These are phyloP conservation scores for Trichothecium sympodiale DNA, from an alignment of 2,329 filamentous ascomycete genomes.

Conservation along the genomic window DNA sequence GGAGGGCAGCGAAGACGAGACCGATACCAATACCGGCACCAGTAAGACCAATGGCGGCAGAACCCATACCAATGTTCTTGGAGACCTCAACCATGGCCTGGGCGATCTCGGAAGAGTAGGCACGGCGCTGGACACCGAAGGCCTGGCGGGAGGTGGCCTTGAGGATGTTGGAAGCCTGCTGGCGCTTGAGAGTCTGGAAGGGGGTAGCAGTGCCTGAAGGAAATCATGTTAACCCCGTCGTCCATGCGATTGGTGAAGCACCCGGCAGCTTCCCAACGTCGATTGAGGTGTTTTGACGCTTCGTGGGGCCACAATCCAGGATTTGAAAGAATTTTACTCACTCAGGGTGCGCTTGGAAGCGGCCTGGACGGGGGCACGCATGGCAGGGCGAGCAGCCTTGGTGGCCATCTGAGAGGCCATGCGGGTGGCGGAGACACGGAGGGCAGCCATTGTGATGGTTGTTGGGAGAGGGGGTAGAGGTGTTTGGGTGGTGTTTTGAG, in stretches of 20 bases:
- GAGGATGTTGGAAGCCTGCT: slow-evolving; percentile 56
- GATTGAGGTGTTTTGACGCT: slow-evolving; percentile 19
- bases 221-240: not conserved
- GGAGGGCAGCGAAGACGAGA: slow-evolving; percentile 83
- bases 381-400: slow-evolving; percentile 69
- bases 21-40: slow-evolving; percentile 93
- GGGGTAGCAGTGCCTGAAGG: slow-evolving; percentile 44
- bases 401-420: slow-evolving; percentile 66
- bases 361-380: slow-evolving; percentile 51
- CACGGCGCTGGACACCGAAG: slow-evolving; percentile 55
- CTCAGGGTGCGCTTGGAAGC: slow-evolving; percentile 68
- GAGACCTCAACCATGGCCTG: slow-evolving; percentile 82
- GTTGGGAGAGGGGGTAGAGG: slow-evolving; percentile 30
- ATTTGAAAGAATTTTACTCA: slow-evolving; percentile 35
- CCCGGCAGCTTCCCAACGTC: slow-evolving; percentile 9
- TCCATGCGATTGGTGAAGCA: slow-evolving; percentile 1
- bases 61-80: slow-evolving; percentile 83
- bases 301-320: slow-evolving; percentile 4
- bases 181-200: slow-evolving; percentile 67
- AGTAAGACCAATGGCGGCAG: slow-evolving; percentile 83
- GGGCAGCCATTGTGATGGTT: slow-evolving; percentile 68
- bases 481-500: slow-evolving; percentile 15
- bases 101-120: slow-evolving; percentile 83
- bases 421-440: slow-evolving; percentile 67
- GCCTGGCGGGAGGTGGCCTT: slow-evolving; percentile 55